Evolutionary conservation across 2,329 filamentous ascomycete species (phyloP).

Genomic region (Hawksworthiomyces lignivorus): DNA sequence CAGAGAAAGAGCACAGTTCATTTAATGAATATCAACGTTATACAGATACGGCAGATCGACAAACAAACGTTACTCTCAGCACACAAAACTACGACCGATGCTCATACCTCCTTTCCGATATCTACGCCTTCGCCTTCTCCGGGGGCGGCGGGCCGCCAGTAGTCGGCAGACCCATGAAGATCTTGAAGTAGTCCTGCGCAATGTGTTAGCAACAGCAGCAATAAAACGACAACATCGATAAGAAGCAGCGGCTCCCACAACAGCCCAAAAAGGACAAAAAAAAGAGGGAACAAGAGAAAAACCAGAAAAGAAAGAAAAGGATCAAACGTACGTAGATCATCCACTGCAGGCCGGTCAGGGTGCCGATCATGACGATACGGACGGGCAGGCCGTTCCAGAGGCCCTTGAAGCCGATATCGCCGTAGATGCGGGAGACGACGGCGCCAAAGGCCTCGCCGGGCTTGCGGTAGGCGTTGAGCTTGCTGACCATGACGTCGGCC

Average conservation of each 20-base stretch:
- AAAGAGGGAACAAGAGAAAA: neutral
- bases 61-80: no score
- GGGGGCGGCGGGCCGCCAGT: constrained; percentile 60
- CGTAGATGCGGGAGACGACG: constrained; percentile 74
- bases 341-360: constrained; percentile 79
- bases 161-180: constrained; percentile 79
- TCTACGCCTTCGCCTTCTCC: constrained; percentile 38
- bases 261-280: no score
- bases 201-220: no score
- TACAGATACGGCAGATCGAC: no score
- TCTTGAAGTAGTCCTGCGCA: constrained; percentile 76
- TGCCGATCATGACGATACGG: constrained; percentile 82
- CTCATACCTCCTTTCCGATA: no score
- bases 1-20: no score
- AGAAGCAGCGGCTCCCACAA: neutral
- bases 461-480: constrained; percentile 73
- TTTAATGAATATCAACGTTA: no score
- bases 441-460: constrained; percentile 70
- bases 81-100: no score
- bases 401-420: constrained; percentile 77
- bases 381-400: constrained; percentile 88
- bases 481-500: constrained; percentile 85
- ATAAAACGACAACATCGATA: neutral
- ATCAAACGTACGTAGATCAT: constrained; percentile 68
- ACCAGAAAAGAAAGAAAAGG: neutral